These are phyloP conservation scores for Claviceps monticola DNA, from an alignment of 2,329 filamentous ascomycete species.

Conservation along the genomic window DNA sequence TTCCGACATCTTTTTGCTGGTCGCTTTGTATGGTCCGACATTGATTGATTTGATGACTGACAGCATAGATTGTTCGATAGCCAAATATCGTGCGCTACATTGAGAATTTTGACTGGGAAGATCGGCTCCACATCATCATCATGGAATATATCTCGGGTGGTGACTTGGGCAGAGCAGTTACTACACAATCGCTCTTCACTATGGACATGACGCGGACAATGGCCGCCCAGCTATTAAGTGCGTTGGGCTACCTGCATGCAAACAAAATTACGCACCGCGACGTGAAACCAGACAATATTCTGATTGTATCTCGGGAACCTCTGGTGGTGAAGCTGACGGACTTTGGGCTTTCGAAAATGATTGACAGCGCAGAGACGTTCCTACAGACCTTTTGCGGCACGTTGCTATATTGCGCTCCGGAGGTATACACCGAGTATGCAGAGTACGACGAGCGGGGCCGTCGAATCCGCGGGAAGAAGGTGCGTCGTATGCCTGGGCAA, in stretches of 20 bases:
- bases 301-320: conserved; percentile 60
- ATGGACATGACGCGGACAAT: conserved; percentile 60
- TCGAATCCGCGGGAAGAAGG: conserved; percentile 46
- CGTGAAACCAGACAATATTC: conserved; percentile 95
- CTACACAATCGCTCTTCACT: conserved; percentile 43
- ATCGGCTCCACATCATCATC: conserved; percentile 83
- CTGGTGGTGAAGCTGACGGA: conserved; percentile 85
- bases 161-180: conserved; percentile 65
- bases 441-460: conserved; percentile 59
- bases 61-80: conserved; percentile 24
- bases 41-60: background rate
- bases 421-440: conserved; percentile 70
- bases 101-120: conserved; percentile 70
- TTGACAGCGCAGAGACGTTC: conserved; percentile 81
- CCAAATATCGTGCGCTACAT: conserved; percentile 85
- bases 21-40: background rate
- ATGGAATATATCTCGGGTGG: conserved; percentile 86
- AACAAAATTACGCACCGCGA: conserved; percentile 94
- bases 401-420: conserved; percentile 86
- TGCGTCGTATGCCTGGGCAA: conserved; percentile 41
- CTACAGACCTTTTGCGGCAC: conserved; percentile 95
- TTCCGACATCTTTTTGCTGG: too few species aligned
- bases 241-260: conserved; percentile 72
- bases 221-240: conserved; percentile 62
- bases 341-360: conserved; percentile 91